These are phyloP conservation scores for Candida buenavistaensis DNA, from an alignment of 1,139 yeast genomes.

Conservation along the genomic window DNA sequence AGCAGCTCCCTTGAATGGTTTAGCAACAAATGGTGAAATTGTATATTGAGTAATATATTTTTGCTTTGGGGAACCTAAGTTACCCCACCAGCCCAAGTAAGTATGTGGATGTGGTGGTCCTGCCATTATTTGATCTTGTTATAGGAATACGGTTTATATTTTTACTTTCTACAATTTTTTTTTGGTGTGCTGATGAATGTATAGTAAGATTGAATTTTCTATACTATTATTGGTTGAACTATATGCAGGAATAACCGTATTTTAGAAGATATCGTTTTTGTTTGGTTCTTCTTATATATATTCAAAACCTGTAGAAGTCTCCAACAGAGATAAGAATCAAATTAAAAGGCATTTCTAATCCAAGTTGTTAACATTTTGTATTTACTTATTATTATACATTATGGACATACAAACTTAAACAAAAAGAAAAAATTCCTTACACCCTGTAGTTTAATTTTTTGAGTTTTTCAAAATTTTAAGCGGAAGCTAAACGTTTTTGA, in stretches of 20 bases:
- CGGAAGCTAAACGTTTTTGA: conserved; percentile 53
- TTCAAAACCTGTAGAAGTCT: too few species aligned
- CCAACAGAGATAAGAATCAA: too few species aligned
- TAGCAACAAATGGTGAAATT: conserved; percentile 91
- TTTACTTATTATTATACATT: conserved; percentile 1
- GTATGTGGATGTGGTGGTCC: conserved; percentile 75
- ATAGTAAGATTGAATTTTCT: conserved; percentile 4
- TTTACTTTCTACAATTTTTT: too few species aligned
- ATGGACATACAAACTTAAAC: conserved; percentile 1
- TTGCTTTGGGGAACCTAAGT: conserved; percentile 82
- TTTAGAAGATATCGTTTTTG: too few species aligned
- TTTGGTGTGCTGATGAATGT: background rate
- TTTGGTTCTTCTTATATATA: too few species aligned
- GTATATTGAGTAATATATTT: conserved; percentile 83
- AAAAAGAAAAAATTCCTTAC: background rate
- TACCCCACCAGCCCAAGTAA: conserved; percentile 99
- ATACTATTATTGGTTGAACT: conserved; percentile 6
- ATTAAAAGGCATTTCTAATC: too few species aligned
- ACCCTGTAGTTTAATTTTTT: background rate
- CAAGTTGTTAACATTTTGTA: too few species aligned
- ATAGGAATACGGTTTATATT: too few species aligned
- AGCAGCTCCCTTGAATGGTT: conserved; percentile 84
- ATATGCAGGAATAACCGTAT: conserved; percentile 4
- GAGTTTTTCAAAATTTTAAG: conserved; percentile 10
- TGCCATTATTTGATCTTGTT: conserved; percentile 42